Percentiles rank a stretch among this genome's conserved stretches.
phyloP scores from a whole-genome alignment of 768 basidiomycete genomes.

The Tulasnella sp. region DNA sequence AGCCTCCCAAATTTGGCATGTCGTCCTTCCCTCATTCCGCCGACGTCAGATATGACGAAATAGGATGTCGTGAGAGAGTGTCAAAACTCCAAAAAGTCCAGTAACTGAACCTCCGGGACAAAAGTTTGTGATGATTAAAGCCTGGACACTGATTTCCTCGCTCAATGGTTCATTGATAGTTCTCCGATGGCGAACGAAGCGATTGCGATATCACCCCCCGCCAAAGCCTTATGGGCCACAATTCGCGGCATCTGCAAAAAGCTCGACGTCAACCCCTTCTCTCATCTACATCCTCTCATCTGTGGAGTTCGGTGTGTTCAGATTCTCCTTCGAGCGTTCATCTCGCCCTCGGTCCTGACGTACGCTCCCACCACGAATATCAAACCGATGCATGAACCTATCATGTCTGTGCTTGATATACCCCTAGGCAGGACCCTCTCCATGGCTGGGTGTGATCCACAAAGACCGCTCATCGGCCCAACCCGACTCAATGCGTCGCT shows the following conservation, averaged over 20 bases:
- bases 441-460: background rate
- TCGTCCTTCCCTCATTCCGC: too few species aligned
- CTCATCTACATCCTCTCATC: background rate
- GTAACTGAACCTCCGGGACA: too few species aligned
- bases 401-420: too few species aligned
- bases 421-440: too few species aligned
- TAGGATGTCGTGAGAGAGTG: too few species aligned
- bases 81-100: too few species aligned
- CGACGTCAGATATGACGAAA: too few species aligned
- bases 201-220: background rate
- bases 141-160: too few species aligned
- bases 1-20: too few species aligned
- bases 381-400: background rate
- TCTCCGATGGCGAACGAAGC: background rate
- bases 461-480: background rate
- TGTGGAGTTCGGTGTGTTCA: background rate
- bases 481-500: background rate
- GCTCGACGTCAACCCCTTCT: background rate
- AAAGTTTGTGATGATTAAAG: too few species aligned
- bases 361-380: background rate
- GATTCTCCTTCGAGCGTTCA: background rate
- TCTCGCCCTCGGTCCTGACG: background rate
- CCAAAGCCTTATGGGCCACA: background rate
- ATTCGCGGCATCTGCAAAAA: background rate
- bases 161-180: background rate